phyloP scores from a whole-genome alignment of 2,329 filamentous ascomycete genomes.

The Aureobasidium leucospermi region DNA sequence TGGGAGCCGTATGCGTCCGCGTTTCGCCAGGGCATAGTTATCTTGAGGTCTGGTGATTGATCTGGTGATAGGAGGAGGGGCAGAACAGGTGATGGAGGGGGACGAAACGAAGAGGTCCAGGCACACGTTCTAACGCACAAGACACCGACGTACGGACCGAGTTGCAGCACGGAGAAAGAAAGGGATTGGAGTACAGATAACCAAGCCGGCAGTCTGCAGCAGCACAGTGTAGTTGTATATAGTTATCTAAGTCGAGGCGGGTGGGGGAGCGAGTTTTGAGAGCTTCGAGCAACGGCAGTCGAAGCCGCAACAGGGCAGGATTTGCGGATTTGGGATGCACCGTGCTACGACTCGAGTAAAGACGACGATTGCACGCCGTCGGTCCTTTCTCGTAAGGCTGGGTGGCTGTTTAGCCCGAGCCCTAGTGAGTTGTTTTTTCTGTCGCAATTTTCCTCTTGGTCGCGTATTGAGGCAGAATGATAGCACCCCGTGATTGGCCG shows the following conservation, averaged over 20 bases:
- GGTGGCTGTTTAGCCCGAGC: constrained; percentile 5
- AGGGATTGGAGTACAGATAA: background rate
- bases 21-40: constrained; percentile 5
- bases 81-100: background rate
- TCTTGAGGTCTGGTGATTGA: constrained; percentile 10
- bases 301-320: constrained; percentile 8
- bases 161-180: background rate
- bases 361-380: background rate
- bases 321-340: constrained; percentile 2
- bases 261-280: constrained; percentile 7
- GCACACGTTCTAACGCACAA: constrained; percentile 1
- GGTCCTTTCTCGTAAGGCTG: constrained; percentile 13
- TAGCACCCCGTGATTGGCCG: constrained; percentile 1
- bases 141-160: background rate
- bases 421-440: constrained; percentile 4
- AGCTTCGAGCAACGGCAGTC: constrained; percentile 8
- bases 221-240: background rate
- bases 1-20: constrained; percentile 11
- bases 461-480: background rate
- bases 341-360: constrained; percentile 9
- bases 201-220: constrained; percentile 1
- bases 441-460: background rate
- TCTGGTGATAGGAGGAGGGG: constrained; percentile 10
- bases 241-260: background rate
- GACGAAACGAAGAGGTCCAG: background rate